Percentiles rank a stretch among this genome's conserved stretches.
Evolutionary conservation across 345 rosid species (phyloP).

Genomic region (Cardamine occulta): DNA sequence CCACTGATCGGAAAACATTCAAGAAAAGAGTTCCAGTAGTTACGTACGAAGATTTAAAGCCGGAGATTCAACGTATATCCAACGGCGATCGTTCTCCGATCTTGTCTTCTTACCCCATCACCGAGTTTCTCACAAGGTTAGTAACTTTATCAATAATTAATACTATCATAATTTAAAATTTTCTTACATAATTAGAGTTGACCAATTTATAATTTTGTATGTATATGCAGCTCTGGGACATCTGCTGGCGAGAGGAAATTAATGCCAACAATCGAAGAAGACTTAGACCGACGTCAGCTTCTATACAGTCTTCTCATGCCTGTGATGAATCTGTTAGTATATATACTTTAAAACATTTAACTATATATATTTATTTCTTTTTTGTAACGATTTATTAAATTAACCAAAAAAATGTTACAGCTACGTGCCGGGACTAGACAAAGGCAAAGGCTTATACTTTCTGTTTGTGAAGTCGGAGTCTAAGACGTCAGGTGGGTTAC

Average conservation of each 20-base stretch:
- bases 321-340: constrained; percentile 82
- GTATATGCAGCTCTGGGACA: constrained; percentile 78
- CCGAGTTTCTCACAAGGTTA: constrained; percentile 85
- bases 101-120: constrained; percentile 66
- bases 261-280: constrained; percentile 90
- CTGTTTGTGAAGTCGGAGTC: constrained; percentile 83
- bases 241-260: constrained; percentile 96
- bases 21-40: constrained; percentile 66
- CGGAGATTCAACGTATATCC: constrained; percentile 74
- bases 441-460: constrained; percentile 89
- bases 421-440: constrained; percentile 77
- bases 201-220: background rate
- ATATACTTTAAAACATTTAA: background rate
- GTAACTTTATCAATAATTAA: constrained; percentile 10
- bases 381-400: background rate
- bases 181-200: background rate
- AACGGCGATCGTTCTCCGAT: constrained; percentile 78
- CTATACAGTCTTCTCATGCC: constrained; percentile 91
- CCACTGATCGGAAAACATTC: constrained; percentile 56
- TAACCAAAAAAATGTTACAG: constrained; percentile 41
- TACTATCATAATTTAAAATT: background rate
- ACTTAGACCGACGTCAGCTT: constrained; percentile 71
- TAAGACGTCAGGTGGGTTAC: constrained; percentile 74
- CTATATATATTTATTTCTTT: background rate
- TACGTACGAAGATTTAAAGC: constrained; percentile 71